Evolutionary conservation across 148 eudicot genomes (phyloP).

Genomic region (Gaultheria prostrata): DNA sequence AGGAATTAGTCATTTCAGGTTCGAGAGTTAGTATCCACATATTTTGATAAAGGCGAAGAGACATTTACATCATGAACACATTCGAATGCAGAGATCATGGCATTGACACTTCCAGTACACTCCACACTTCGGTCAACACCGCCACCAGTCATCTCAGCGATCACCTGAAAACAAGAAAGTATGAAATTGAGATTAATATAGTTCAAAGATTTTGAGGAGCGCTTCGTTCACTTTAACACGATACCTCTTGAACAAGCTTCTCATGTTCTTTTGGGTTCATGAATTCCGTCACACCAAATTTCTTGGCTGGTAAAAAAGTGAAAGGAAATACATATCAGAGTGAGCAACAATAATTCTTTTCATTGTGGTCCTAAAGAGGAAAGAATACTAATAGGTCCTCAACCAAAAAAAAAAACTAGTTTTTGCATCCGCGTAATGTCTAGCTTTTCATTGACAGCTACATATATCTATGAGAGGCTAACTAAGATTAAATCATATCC

Average conservation of each 20-base stretch:
- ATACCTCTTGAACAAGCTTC: slow-evolving; percentile 47
- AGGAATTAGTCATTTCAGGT: background rate
- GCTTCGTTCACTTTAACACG: too few relatives aligned
- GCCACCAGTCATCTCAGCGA: slow-evolving; percentile 23
- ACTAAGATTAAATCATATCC: too few relatives aligned
- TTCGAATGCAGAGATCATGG: slow-evolving; percentile 64
- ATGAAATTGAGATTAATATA: background rate
- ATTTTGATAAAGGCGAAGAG: background rate
- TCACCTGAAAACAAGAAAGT: slow-evolving; percentile 44
- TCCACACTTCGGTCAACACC: slow-evolving; percentile 60
- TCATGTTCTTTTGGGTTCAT: slow-evolving; percentile 49
- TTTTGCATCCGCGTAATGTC: background rate
- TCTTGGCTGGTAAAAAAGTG: slow-evolving; percentile 38
- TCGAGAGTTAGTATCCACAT: background rate
- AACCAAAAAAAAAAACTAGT: slow-evolving; percentile 16
- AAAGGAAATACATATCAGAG: too few relatives aligned
- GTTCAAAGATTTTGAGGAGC: too few relatives aligned
- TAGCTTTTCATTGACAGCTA: too few relatives aligned
- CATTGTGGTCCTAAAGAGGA: background rate
- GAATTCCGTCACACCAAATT: slow-evolving; percentile 50
- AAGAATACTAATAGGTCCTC: slow-evolving; percentile 20
- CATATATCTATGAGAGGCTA: too few relatives aligned
- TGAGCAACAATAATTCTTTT: too few relatives aligned
- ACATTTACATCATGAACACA: slow-evolving; percentile 53
- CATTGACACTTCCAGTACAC: slow-evolving; percentile 54